Evolutionary conservation across 345 rosid species (phyloP).

Genomic region (Lenwebbia sp.): DNA sequence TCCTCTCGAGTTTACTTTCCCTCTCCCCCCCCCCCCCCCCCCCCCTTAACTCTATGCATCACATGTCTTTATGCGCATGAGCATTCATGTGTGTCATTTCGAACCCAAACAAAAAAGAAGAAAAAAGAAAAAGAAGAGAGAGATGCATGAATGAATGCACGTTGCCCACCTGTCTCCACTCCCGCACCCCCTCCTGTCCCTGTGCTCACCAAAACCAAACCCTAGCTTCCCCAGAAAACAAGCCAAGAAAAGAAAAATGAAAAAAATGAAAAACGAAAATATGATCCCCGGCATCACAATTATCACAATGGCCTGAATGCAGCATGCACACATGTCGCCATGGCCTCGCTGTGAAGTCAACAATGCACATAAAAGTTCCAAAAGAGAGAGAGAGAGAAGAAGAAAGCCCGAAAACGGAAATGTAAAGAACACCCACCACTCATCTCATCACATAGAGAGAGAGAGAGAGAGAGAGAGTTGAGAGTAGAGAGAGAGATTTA

Average conservation of each 20-base stretch:
- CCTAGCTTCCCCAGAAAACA: conserved; percentile 11
- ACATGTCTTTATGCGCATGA: neutral
- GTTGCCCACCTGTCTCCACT: conserved; percentile 22
- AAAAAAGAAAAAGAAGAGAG: neutral
- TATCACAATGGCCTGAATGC: conserved; percentile 15
- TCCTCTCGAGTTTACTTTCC: neutral
- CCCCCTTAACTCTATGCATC: neutral
- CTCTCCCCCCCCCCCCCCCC: too few relatives aligned
- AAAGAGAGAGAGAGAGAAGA: neutral
- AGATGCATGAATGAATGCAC: conserved; percentile 12
- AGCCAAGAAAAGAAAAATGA: neutral
- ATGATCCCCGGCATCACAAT: neutral
- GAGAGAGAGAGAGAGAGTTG: neutral
- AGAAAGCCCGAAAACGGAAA: conserved; percentile 2
- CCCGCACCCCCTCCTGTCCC: neutral
- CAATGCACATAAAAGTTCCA: conserved; percentile 15
- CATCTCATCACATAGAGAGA: neutral
- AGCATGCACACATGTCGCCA: conserved; percentile 50
- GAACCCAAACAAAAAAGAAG: neutral
- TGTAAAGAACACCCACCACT: neutral
- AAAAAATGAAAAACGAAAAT: neutral
- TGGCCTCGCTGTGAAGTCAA: neutral
- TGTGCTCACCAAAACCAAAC: neutral
- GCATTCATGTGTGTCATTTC: neutral
- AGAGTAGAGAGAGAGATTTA: neutral